Conservation (phyloP, 257 asterid species). For the Gardenia jasminoides region DNA sequence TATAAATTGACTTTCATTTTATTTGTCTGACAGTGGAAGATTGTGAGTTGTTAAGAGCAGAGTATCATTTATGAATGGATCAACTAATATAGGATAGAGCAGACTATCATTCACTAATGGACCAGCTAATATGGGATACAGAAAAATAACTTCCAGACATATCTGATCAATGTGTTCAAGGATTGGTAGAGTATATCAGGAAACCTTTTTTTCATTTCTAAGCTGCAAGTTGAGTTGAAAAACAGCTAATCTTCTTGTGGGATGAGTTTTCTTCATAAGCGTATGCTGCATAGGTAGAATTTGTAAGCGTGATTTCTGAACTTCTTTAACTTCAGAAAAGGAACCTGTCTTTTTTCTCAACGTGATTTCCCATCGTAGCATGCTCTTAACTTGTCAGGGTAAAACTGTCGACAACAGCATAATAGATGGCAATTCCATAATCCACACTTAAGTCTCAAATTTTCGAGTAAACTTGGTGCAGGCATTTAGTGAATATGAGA, state of each 20-base stretch:
- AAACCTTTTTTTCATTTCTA: background rate
- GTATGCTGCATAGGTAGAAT: background rate
- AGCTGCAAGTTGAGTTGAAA: background rate
- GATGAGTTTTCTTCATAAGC: background rate
- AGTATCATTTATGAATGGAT: background rate
- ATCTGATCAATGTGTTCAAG: background rate
- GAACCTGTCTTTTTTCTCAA: background rate
- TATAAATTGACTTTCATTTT: background rate
- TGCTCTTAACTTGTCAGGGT: background rate
- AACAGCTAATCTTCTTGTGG: background rate
- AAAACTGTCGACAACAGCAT: too few relatives aligned
- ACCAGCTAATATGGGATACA: background rate
- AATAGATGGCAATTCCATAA: background rate
- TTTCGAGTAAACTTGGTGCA: background rate
- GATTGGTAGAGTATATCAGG: background rate
- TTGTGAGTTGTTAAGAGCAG: background rate
- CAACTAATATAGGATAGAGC: background rate
- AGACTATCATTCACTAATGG: too few relatives aligned
- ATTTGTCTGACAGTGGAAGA: background rate
- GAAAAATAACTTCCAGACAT: background rate
- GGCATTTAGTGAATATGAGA: background rate
- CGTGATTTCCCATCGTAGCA: background rate
- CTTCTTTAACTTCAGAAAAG: background rate
- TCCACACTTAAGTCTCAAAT: background rate
- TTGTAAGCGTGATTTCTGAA: background rate